phyloP scores from a whole-genome alignment of 2,329 filamentous ascomycete species.

The Clarireedia paspali region DNA sequence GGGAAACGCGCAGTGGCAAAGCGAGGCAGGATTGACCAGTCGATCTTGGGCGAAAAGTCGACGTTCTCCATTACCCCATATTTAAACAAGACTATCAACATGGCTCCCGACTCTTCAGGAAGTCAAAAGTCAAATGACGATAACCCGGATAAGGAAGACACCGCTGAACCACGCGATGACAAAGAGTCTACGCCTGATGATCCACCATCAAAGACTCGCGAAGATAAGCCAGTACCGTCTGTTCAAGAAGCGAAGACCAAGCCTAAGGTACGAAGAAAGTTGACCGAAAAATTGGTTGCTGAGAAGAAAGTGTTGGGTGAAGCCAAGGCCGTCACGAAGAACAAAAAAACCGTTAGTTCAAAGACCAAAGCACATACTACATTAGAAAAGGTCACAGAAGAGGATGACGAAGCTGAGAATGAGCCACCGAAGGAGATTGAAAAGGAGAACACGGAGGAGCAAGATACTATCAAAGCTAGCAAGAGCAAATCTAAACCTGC shows the following conservation, averaged over 20 bases:
- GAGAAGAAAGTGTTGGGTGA: conserved; percentile 37
- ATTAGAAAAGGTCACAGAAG: conserved; percentile 36
- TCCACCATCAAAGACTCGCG: neutral
- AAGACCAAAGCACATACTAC: conserved; percentile 24
- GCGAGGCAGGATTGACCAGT: conserved; percentile 49
- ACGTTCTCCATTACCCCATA: conserved; percentile 92
- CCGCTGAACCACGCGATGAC: conserved; percentile 9
- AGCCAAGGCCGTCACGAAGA: conserved; percentile 29
- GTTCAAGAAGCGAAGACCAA: conserved; percentile 9
- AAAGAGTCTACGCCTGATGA: conserved; percentile 6
- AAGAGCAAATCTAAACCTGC: conserved; percentile 12
- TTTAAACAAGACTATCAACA: conserved; percentile 64
- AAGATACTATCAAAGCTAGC: conserved; percentile 5
- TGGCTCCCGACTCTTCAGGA: conserved; percentile 35
- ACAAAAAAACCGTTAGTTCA: conserved; percentile 28
- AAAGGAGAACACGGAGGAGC: conserved; percentile 5
- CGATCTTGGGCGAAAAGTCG: conserved; percentile 74
- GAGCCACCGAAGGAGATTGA: conserved; percentile 29
- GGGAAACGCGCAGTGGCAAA: conserved; percentile 40
- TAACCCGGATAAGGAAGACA: conserved; percentile 5
- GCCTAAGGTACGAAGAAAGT: conserved; percentile 20
- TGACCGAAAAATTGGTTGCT: conserved; percentile 14
- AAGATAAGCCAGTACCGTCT: conserved; percentile 2
- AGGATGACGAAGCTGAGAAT: conserved; percentile 25
- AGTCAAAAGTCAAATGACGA: neutral